These are phyloP conservation scores for Pyricularia grisea DNA, from an alignment of 2,329 filamentous ascomycete species.

Conservation along the genomic window DNA sequence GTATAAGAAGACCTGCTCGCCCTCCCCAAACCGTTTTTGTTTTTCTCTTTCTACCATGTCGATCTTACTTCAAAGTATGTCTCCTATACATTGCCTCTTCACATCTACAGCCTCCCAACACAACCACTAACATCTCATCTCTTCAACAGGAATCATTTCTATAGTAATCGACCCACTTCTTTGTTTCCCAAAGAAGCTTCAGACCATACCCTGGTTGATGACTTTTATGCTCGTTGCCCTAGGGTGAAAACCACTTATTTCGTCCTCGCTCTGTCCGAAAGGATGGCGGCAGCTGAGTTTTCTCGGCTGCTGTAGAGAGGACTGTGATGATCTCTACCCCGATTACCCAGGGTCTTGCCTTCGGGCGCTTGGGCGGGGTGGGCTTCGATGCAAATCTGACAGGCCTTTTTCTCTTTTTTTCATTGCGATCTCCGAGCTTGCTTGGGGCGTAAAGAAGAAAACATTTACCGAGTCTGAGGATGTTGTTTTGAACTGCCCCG, in stretches of 20 bases:
- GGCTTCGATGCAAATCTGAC: constrained; percentile 87
- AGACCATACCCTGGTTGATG: constrained; percentile 95
- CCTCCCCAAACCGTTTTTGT: not conserved
- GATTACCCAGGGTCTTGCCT: constrained; percentile 53
- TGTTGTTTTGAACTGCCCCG: no score
- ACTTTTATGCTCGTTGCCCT: constrained; percentile 74
- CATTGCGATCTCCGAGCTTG: constrained; percentile 38
- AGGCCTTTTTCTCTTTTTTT: constrained; percentile 50
- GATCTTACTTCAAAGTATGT: not conserved
- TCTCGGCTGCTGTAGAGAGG: constrained; percentile 58
- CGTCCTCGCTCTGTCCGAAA: constrained; percentile 52
- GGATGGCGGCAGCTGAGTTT: constrained; percentile 38
- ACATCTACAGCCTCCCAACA: not conserved
- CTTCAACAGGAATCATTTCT: constrained; percentile 72
- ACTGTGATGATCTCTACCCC: constrained; percentile 93
- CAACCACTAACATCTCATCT: not conserved
- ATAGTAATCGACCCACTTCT: constrained; percentile 89
- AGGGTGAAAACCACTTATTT: constrained; percentile 67
- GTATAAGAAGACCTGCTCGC: not conserved
- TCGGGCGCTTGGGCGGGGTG: constrained; percentile 71
- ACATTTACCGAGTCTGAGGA: no score
- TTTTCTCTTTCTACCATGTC: not conserved
- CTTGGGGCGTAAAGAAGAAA: constrained; percentile 43
- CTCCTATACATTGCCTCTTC: not conserved
- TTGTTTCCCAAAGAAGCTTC: constrained; percentile 87